Evolutionary conservation across 2,329 filamentous ascomycete genomes (phyloP), one percentile per base, ranked within the genome.

Genomic region (Xylariaceae sp.): DNA sequence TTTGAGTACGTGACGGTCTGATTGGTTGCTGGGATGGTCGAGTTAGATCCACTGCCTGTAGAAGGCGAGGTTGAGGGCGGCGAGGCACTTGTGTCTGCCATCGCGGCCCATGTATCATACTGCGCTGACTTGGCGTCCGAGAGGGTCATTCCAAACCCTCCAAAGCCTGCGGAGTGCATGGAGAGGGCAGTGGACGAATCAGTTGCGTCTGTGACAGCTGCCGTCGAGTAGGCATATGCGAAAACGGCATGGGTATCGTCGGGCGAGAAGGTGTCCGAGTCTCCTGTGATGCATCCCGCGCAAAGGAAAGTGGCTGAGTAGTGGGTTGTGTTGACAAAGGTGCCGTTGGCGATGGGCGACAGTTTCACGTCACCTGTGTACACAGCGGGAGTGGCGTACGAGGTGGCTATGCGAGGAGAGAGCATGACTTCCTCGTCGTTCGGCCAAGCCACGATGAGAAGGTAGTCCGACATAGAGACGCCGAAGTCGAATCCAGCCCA

Each of bases 291-390:
- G 42, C 71, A 74, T 12, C 62, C 61, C 36, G 64, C 57, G 51
- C 74, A 78, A 31, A 78, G 64, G 58, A 77, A 78, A 1, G 74
- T 78, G 49, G 72, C 75, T 3, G 69, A 69, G 54, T 68, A 70
- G 47, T 76, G 71, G 1, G 73, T 77, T 47, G 58, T 61, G 62
- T 76, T 77, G 43, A 74, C 57, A 17, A 69, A 74, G 1, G 72
- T 75, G 19, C 73, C 73, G 17, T 72, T 70, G 18, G 71, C 59
- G 47, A 77, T 76, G 12, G 72, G 66, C 1, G 54, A 54, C n/a
- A 71, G 51, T 8, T 63, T 63, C 22, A 68, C 64, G 17, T 63
- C 62, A 11, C 63, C 65, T 3, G 65, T 63, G 52, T 72, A 72
- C 13, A 67, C 58, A 2, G 66, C 58, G 1, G 74, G 73, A 36